phyloP scores from a whole-genome alignment of 2,329 filamentous ascomycete genomes.

The Nigrospora osmanthi region DNA sequence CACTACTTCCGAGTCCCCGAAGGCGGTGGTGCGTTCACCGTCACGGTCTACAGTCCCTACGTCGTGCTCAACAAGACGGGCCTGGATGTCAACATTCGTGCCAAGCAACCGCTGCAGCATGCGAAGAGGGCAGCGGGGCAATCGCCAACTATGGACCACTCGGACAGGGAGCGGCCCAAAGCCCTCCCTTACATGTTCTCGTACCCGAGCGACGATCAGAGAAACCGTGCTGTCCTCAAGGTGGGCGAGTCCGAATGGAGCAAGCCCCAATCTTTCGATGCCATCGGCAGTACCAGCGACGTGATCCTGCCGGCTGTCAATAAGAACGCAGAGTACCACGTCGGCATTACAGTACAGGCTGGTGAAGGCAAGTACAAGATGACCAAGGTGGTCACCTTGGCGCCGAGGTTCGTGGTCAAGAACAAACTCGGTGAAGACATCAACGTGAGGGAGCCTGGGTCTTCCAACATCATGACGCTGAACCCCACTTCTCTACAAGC shows the following conservation, averaged over 20 bases:
- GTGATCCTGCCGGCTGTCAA: conserved; percentile 70
- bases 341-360: conserved; percentile 81
- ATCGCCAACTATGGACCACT: conserved; percentile 45
- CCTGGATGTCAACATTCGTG: conserved; percentile 76
- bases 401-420: conserved; percentile 87
- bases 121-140: conserved; percentile 80
- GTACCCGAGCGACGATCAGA: conserved; percentile 78
- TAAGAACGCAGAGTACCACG: conserved; percentile 74
- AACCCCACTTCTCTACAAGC: conserved; percentile 74
- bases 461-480: conserved; percentile 74
- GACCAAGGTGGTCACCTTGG: conserved; percentile 88
- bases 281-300: conserved; percentile 87
- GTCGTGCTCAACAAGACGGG: conserved; percentile 94
- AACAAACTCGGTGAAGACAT: conserved; percentile 88
- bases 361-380: conserved; percentile 97
- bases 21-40: conserved; percentile 90
- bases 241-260: conserved; percentile 92
- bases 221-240: conserved; percentile 82
- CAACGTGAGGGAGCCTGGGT: conserved; percentile 84
- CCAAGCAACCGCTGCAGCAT: conserved; percentile 81
- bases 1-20: conserved; percentile 89
- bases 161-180: conserved; percentile 53
- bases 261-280: conserved; percentile 95
- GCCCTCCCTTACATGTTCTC: conserved; percentile 94
- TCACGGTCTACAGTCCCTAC: conserved; percentile 92